These are phyloP conservation scores for Coemansia sp. DNA, from an alignment of 192 early-diverging fungal genomes.

Conservation along the genomic window DNA sequence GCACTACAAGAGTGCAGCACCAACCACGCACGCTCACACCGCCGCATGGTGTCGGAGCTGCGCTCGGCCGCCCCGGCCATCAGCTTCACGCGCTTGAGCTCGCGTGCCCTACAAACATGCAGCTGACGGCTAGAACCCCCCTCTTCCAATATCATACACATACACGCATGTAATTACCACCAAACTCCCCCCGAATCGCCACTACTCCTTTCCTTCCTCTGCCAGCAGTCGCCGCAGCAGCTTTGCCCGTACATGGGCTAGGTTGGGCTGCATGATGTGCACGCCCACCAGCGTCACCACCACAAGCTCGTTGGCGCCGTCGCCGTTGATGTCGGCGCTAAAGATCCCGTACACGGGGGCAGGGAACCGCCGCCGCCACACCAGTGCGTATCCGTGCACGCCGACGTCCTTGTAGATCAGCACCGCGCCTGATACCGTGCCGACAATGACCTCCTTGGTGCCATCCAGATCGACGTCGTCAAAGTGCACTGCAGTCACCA, in stretches of 20 bases:
- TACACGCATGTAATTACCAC: no score
- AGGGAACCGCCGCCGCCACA: constrained; percentile 45
- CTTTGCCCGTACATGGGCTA: constrained; percentile 26
- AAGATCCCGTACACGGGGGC: constrained; percentile 41
- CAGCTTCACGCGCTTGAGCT: constrained; percentile 24
- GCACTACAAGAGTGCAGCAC: constrained; percentile 32
- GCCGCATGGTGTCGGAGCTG: constrained; percentile 18
- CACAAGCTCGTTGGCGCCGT: constrained; percentile 46
- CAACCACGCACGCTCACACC: constrained; percentile 34
- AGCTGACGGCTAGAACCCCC: no score
- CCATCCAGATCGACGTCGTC: constrained; percentile 41
- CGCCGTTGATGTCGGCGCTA: constrained; percentile 43
- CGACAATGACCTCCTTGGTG: constrained; percentile 34
- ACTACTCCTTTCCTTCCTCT: neutral
- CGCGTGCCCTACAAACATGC: constrained; percentile 23
- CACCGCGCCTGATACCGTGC: constrained; percentile 39
- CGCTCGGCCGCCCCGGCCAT: constrained; percentile 19
- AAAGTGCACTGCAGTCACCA: constrained; percentile 44
- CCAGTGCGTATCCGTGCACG: constrained; percentile 31
- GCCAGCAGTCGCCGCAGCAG: constrained; percentile 26
- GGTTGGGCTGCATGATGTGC: constrained; percentile 47
- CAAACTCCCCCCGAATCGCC: no score
- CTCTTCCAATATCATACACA: no score
- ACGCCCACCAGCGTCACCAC: constrained; percentile 49
- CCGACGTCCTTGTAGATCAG: constrained; percentile 40